Evolutionary conservation across 441 rosid species (phyloP), one percentile per base, ranked within the genome.

Genomic region (Eutrema salsugineum): DNA sequence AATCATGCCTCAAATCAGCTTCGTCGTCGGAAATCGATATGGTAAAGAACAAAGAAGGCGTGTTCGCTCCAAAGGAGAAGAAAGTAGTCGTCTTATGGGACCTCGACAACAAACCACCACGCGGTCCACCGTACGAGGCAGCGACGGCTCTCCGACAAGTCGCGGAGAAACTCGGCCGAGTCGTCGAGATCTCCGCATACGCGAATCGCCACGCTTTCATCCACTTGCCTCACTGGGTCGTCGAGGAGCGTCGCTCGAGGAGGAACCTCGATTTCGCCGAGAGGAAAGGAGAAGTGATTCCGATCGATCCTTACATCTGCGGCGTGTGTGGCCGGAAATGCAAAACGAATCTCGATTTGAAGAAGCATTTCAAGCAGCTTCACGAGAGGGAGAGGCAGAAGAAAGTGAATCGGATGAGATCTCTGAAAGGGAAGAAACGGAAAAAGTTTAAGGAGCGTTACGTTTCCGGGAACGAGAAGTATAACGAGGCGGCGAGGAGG

Each of bases 61-160:
- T 86, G 39, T 91, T 80, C 86, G 66, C 95, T 2, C 89, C 93
- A 17, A 86, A 81, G 67, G 72, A 78, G 79, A 81, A 80, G 75
- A 90, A 84, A 63, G 97, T 94, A 4, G 90, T 91, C 0, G 91
- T 94, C 56, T 78, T 90, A 9, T 94, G 97, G 99, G 97, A 91
- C 87, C 89, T 94, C 47, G 97, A 94, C 77, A 94, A 94, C 85
- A 91, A 94, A 72, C 99, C 97, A 6, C 97, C 95, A 0, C 86
- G 92, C 0, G 97, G 97, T 4, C 89, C 85, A 28, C 99, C 97
- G 0, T 94, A 82, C 71, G 81, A 80, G n/a, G 97, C 99, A 0
- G 99, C 97, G 0, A 50, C 80, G 47, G 87, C 86, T 3, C 82
- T 94, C 58, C 85, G 87, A 19, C 69, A 66, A 40, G 78, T 91